A percentile compares a stretch with the other conserved stretches of the same genome.
Conservation (phyloP, 306 rosid species). For the Arachis hypogaea region DNA sequence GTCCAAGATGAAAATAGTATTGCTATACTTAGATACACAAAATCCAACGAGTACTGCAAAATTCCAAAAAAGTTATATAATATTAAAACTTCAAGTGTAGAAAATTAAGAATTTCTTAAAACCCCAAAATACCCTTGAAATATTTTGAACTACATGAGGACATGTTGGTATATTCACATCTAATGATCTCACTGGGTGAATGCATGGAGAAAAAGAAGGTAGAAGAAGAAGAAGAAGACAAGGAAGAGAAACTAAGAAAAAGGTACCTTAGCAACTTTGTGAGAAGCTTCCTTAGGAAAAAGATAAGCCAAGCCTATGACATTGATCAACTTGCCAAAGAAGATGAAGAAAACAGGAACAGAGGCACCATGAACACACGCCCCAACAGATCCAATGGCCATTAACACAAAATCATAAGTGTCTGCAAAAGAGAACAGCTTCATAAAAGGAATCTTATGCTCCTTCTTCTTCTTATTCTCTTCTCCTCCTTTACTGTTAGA, state of each 20-base stretch:
- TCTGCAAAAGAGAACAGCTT: constrained; percentile 86
- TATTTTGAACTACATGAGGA: not conserved
- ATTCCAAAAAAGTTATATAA: not conserved
- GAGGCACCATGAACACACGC: constrained; percentile 93
- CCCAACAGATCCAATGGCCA: constrained; percentile 78
- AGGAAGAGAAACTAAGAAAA: not conserved
- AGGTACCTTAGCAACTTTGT: constrained; percentile 84
- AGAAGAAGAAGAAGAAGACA: constrained; percentile 8
- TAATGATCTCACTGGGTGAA: too few species aligned
- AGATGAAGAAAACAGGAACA: constrained; percentile 91
- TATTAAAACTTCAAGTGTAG: not conserved
- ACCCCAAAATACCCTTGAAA: constrained; percentile 14
- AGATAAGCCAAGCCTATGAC: constrained; percentile 90
- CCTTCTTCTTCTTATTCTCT: constrained; percentile 43
- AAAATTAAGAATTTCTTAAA: too few species aligned
- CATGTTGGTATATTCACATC: not conserved
- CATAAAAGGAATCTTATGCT: constrained; percentile 56
- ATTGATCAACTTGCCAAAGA: constrained; percentile 87
- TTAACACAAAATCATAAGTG: constrained; percentile 66
- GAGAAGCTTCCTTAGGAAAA: constrained; percentile 89
- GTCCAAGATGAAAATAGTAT: constrained; percentile 94
- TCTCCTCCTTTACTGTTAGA: constrained; percentile 3
- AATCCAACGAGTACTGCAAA: constrained; percentile 92
- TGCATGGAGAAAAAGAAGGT: constrained; percentile 24
- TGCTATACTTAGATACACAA: constrained; percentile 81